A percentile compares a stretch with the other conserved stretches of the same genome.
These are phyloP conservation scores for Nephelium lappaceum DNA, from an alignment of 345 rosid species.

Conservation along the genomic window DNA sequence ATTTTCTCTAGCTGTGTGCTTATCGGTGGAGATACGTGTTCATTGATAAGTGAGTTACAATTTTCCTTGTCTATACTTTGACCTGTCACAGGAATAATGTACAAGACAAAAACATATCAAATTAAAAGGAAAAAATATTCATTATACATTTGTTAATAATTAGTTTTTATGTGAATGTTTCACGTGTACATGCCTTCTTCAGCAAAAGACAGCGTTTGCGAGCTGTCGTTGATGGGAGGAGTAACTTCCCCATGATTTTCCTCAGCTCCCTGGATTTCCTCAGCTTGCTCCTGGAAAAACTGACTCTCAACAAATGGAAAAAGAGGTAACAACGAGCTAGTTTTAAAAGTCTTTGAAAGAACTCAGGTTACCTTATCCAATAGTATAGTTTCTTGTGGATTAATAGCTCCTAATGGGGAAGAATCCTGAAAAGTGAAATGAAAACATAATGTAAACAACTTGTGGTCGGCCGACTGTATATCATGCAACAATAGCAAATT, in stretches of 20 bases:
- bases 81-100: slow-evolving; percentile 24
- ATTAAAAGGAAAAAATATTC: background rate
- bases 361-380: slow-evolving; percentile 25
- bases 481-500: background rate
- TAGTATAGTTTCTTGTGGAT: slow-evolving; percentile 8
- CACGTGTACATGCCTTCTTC: slow-evolving; percentile 39
- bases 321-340: background rate
- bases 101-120: background rate
- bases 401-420: background rate
- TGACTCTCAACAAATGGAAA: slow-evolving; percentile 5
- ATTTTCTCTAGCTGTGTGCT: slow-evolving; percentile 54
- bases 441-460: background rate
- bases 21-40: slow-evolving; percentile 54
- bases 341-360: background rate
- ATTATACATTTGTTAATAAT: background rate
- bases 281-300: slow-evolving; percentile 20
- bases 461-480: background rate
- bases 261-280: slow-evolving; percentile 21
- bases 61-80: slow-evolving; percentile 51
- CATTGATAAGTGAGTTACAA: slow-evolving; percentile 27
- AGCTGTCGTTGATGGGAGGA: slow-evolving; percentile 15
- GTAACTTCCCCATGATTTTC: slow-evolving; percentile 28
- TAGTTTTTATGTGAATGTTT: background rate
- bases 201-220: slow-evolving; percentile 23
- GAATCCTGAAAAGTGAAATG: slow-evolving; percentile 18